A percentile compares a stretch with the other conserved stretches of the same genome.
Conservation (phyloP, 768 basidiomycete genomes). For the Coprinopsis cinerea region DNA sequence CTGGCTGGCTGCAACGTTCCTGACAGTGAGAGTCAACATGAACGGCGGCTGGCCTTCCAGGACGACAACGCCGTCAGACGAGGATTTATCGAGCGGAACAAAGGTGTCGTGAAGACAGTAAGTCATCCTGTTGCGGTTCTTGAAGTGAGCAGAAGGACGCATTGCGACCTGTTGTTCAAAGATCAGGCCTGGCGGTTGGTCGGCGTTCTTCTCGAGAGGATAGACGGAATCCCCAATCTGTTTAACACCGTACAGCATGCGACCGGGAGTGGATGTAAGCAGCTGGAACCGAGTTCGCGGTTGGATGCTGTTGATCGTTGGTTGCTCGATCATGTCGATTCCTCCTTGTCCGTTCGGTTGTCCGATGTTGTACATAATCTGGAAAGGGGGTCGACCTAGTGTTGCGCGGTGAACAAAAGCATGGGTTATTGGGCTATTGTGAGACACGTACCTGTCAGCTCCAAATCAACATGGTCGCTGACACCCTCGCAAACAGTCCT, state of each 20-base stretch:
- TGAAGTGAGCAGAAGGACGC: conserved; percentile 79
- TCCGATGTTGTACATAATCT: conserved; percentile 85
- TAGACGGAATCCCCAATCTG: conserved; percentile 85
- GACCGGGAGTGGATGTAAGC: conserved; percentile 69
- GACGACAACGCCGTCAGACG: conserved; percentile 54
- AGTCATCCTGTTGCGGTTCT: conserved; percentile 53
- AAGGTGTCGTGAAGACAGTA: conserved; percentile 75
- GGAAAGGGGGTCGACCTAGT: conserved; percentile 88
- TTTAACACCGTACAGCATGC: conserved; percentile 86
- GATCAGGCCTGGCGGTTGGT: conserved; percentile 58
- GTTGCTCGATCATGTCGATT: conserved; percentile 66
- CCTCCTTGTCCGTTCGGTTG: conserved; percentile 62
- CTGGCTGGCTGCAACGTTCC: conserved; percentile 68
- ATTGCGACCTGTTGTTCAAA: conserved; percentile 84
- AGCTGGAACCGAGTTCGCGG: conserved; percentile 74
- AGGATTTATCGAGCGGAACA: conserved; percentile 43
- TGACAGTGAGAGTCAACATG: conserved; percentile 65
- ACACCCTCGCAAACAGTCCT: conserved; percentile 78
- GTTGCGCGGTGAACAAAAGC: not conserved
- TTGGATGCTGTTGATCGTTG: conserved; percentile 82
- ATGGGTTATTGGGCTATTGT: not conserved
- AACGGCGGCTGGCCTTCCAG: conserved; percentile 88
- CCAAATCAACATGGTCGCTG: conserved; percentile 78
- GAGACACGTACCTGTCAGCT: conserved; percentile 54
- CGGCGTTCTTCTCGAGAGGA: conserved; percentile 63